Percentiles rank a stretch among this genome's conserved stretches.
Evolutionary conservation across 2,329 filamentous ascomycete genomes (phyloP).

Genomic region (Pseudopyrenochaeta lycopersici): DNA sequence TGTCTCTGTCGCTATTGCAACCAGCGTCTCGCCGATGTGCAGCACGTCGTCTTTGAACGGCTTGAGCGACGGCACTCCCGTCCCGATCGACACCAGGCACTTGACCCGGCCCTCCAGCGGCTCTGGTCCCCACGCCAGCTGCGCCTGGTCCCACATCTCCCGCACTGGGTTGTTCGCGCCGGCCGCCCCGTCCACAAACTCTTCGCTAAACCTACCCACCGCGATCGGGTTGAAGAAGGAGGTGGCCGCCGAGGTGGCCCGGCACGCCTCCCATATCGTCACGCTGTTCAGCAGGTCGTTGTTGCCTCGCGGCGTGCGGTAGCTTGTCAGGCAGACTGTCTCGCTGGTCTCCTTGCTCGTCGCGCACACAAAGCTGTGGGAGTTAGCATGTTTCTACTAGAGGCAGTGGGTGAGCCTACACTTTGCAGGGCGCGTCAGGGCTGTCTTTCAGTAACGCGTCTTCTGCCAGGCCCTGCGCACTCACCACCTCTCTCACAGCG

Average conservation of each 20-base stretch:
- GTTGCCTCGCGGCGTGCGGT: slow-evolving; percentile 31
- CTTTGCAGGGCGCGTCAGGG: slow-evolving; percentile 6
- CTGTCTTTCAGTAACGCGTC: slow-evolving; percentile 11
- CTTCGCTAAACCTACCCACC: slow-evolving; percentile 21
- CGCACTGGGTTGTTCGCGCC: slow-evolving; percentile 58
- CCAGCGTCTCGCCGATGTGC: slow-evolving; percentile 16
- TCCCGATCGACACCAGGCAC: slow-evolving; percentile 26
- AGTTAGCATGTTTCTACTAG: neutral
- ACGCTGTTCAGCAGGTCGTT: slow-evolving; percentile 17
- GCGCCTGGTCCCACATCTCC: slow-evolving; percentile 49
- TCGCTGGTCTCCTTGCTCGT: slow-evolving; percentile 15
- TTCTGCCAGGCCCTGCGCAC: slow-evolving; percentile 16
- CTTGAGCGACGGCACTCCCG: slow-evolving; percentile 23
- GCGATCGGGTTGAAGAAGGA: slow-evolving; percentile 23
- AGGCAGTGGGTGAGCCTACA: slow-evolving; percentile 7
- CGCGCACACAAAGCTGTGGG: slow-evolving; percentile 8
- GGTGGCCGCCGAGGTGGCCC: slow-evolving; percentile 19
- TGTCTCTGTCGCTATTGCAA: slow-evolving; percentile 22
- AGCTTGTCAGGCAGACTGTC: slow-evolving; percentile 46
- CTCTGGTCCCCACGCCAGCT: slow-evolving; percentile 15
- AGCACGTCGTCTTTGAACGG: slow-evolving; percentile 22
- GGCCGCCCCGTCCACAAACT: slow-evolving; percentile 53
- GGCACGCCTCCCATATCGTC: slow-evolving; percentile 27
- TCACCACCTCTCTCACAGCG: slow-evolving; percentile 17
- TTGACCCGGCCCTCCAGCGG: slow-evolving; percentile 17